phyloP scores from a whole-genome alignment of 805 yeast species.

The Kodamaea neixiangensis region DNA sequence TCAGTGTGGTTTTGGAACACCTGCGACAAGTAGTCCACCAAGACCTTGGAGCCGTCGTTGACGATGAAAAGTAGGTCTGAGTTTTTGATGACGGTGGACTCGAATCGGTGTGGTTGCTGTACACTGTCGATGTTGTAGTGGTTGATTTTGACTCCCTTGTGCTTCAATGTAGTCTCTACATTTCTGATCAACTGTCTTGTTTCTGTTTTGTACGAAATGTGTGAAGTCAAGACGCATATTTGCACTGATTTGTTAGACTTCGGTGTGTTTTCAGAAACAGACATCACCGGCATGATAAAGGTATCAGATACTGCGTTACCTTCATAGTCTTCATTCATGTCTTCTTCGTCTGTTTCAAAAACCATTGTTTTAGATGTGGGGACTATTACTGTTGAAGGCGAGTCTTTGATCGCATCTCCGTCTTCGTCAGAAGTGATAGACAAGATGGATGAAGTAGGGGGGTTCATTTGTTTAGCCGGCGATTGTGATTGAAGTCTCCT shows the following conservation, averaged over 20 bases:
- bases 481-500: background rate
- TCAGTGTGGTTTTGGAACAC: conserved; percentile 13
- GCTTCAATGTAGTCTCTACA: conserved; percentile 17
- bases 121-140: conserved; percentile 15
- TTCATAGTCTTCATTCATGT: conserved; percentile 18
- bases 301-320: conserved; percentile 10
- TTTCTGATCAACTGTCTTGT: conserved; percentile 21
- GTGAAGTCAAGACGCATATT: conserved; percentile 27
- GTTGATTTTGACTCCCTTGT: conserved; percentile 16
- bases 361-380: conserved; percentile 31
- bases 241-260: conserved; percentile 14
- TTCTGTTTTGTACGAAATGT: conserved; percentile 18
- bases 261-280: conserved; percentile 21
- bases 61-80: conserved; percentile 36
- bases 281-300: conserved; percentile 42
- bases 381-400: background rate
- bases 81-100: conserved; percentile 20
- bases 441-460: conserved; percentile 23
- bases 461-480: background rate
- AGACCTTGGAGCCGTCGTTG: conserved; percentile 38
- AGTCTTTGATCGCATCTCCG: background rate
- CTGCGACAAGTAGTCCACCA: conserved; percentile 26
- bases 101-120: conserved; percentile 2
- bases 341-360: conserved; percentile 46
- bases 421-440: conserved; percentile 31